These are phyloP conservation scores for Heterobasidion parviporum DNA, from an alignment of 1,284 basidiomycete genomes.

Conservation along the genomic window DNA sequence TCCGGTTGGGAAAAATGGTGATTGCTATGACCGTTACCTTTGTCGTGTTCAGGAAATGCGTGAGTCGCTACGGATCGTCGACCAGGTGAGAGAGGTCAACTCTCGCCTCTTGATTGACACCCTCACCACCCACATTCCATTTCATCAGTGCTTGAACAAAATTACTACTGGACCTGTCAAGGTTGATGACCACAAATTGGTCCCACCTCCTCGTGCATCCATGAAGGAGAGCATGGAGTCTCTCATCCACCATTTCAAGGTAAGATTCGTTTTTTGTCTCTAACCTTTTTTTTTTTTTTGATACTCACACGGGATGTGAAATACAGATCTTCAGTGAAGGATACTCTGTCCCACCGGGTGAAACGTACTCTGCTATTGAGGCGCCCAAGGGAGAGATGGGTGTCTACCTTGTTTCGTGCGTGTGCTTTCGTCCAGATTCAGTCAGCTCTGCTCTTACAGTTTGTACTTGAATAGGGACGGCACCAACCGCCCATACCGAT, in stretches of 20 bases:
- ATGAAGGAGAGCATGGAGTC: constrained; percentile 99
- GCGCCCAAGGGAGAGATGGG: constrained; percentile 99
- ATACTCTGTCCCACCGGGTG: constrained; percentile 94
- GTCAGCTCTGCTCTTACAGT: background rate
- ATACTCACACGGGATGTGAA: background rate
- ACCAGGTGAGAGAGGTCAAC: constrained; percentile 39
- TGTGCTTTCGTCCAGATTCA: constrained; percentile 9
- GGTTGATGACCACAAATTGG: constrained; percentile 96
- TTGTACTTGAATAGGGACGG: constrained; percentile 53
- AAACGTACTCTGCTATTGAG: constrained; percentile 97
- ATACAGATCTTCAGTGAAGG: constrained; percentile 90
- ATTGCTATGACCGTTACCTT: constrained; percentile 95
- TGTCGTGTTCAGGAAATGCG: constrained; percentile 98
- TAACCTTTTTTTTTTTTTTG: background rate
- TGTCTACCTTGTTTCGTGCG: constrained; percentile 87
- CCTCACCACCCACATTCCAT: background rate
- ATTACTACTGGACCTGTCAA: constrained; percentile 92
- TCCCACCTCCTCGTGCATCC: constrained; percentile 91
- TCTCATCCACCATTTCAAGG: constrained; percentile 98
- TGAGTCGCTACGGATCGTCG: constrained; percentile 87
- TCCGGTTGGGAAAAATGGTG: constrained; percentile 93
- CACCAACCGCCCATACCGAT: constrained; percentile 87
- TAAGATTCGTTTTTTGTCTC: constrained; percentile 15
- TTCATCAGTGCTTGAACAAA: constrained; percentile 83
- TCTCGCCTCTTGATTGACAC: background rate